phyloP scores from a whole-genome alignment of 129 eudicot species.

The Helianthus tuberosus region DNA sequence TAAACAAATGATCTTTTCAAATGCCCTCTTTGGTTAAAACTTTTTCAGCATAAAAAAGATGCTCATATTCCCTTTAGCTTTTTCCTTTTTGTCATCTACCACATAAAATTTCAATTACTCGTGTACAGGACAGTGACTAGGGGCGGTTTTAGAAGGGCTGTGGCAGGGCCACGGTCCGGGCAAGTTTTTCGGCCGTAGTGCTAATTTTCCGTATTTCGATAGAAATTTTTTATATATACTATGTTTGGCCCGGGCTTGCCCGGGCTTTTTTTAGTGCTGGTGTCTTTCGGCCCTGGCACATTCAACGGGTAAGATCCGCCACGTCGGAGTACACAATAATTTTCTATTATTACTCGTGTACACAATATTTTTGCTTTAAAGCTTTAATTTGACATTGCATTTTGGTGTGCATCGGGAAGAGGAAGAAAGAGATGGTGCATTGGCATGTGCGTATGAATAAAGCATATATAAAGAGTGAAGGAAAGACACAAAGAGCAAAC shows the following conservation, averaged over 20 bases:
- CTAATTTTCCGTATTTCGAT: no score
- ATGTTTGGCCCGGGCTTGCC: no score
- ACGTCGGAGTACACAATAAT: no score
- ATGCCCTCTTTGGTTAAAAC: no score
- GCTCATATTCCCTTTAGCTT: neutral
- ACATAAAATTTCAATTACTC: slow-evolving; percentile 16
- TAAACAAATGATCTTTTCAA: no score
- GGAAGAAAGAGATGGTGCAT: slow-evolving; percentile 33
- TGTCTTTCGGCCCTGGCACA: no score
- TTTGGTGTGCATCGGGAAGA: slow-evolving; percentile 25
- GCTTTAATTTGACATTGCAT: neutral
- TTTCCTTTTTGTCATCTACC: slow-evolving; percentile 22
- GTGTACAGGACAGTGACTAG: slow-evolving; percentile 32
- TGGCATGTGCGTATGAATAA: slow-evolving; percentile 28
- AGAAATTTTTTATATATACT: no score
- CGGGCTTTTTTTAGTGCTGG: no score
- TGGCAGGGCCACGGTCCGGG: no score
- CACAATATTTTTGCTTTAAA: slow-evolving; percentile 11
- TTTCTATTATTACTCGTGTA: slow-evolving; percentile 8
- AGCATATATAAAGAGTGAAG: slow-evolving; percentile 24
- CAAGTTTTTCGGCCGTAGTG: no score
- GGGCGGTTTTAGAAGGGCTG: no score
- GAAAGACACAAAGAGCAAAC: slow-evolving; percentile 10
- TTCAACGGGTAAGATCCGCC: no score
- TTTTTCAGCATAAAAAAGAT: neutral